Base-by-base conservation (phyloP, 2,329 filamentous ascomycete species). In the Penicillium sp. region DNA sequence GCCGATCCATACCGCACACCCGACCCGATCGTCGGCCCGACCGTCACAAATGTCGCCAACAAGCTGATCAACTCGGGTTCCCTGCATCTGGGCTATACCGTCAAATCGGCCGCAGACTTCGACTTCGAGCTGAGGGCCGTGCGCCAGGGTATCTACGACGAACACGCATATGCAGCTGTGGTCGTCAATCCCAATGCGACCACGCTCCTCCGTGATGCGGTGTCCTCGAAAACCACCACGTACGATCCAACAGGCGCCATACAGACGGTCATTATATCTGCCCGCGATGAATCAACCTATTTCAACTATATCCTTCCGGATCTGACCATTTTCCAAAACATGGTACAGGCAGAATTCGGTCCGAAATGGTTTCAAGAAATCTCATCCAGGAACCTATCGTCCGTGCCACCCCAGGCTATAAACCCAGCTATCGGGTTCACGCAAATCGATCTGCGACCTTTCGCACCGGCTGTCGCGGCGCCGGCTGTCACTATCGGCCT, bases 151-250 rank as follows among this genome's bases (percentile, higher is more conserved):
- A 75, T 88, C 1, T 87, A 85, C 65, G 74, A 87, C 50, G 81
- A 79, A 59, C 72, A 84, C 29, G 78, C 79, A 9, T 88, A 81
- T 77, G 84, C 81, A 0, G 85, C 85, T 0, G 77, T 88, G 44
- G 77, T 88, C 51, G 75, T 88, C 59, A 84, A 86, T 56, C 67
- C 83, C 1, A 87, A 88, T 59, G 84, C 86, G 0, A 86, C 84
- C 0, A 71, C 77, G 0, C 72, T 86, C 18, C 75, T 88, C 0
- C 80, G 80, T 48, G 70, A 77, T 16, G 84, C 85, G 0, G 72
- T 87, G 0, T 67, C 71, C 1, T 79, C 69, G 0, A 82, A 81
- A 1, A 86, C 88, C 62, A 61, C 77, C 2, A 80, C 78, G 5
- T 88, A 87, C 63, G 82, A 86, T 45, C 85, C 85, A 0, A 71